Evolutionary conservation across 2,329 filamentous ascomycete genomes (phyloP).

Genomic region (Colletotrichum sp.): DNA sequence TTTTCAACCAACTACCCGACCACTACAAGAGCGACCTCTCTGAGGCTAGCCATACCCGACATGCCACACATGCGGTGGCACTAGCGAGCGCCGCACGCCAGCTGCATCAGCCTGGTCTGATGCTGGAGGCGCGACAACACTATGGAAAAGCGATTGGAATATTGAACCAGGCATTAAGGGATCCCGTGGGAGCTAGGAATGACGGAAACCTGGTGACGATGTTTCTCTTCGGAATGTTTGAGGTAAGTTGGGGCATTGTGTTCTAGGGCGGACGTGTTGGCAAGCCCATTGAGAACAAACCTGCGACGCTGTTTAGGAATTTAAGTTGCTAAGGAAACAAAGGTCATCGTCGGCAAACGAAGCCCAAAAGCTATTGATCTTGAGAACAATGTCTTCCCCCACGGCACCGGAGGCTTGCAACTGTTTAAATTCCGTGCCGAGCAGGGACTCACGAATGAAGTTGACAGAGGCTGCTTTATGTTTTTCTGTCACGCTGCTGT

Average conservation of each 20-base stretch:
- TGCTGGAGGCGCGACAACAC: not conserved
- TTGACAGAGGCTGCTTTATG: constrained; percentile 4
- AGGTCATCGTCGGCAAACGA: constrained; percentile 3
- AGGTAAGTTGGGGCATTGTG: not conserved
- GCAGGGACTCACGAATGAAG: not conserved
- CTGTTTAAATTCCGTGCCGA: constrained; percentile 8
- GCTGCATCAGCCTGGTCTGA: not conserved
- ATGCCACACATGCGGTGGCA: constrained; percentile 12
- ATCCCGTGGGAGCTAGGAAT: not conserved
- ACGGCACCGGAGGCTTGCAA: not conserved
- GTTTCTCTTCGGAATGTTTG: constrained; percentile 12
- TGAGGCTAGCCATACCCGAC: not conserved
- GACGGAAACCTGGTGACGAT: constrained; percentile 5
- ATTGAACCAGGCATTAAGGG: not conserved
- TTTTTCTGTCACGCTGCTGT: constrained; percentile 12
- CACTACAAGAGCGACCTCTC: not conserved
- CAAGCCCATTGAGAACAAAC: not conserved
- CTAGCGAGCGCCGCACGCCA: constrained; percentile 6
- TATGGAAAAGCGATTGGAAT: constrained; percentile 5
- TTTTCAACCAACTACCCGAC: not conserved
- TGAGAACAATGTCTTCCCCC: not conserved
- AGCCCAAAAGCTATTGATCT: not conserved
- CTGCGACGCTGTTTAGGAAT: not conserved
- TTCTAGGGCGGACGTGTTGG: no score
- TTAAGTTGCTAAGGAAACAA: not conserved